Conservation (phyloP, 2,329 filamentous ascomycete genomes). For the Cercospora berteroae region DNA sequence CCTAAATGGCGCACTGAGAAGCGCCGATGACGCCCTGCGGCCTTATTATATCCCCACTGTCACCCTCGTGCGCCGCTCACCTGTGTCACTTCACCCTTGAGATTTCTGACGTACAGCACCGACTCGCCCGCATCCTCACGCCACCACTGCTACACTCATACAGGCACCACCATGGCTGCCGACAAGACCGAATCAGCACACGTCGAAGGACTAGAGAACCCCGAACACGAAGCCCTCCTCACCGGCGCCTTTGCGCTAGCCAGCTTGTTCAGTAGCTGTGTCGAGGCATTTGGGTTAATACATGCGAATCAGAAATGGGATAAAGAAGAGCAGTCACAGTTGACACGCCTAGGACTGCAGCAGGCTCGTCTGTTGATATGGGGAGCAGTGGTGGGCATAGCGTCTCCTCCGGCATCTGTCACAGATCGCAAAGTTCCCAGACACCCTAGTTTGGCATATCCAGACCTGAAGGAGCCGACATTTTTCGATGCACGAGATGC, state of each 20-base stretch:
- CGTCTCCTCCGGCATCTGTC: conserved; percentile 44
- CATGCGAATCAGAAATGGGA: conserved; percentile 45
- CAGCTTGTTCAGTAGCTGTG: conserved; percentile 48
- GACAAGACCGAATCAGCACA: conserved; percentile 27
- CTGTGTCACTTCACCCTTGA: not conserved
- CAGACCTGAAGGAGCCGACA: conserved; percentile 46
- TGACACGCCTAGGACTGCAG: conserved; percentile 47
- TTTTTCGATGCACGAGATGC: conserved; percentile 46
- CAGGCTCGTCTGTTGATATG: conserved; percentile 50
- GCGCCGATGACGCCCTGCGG: conserved; percentile 1
- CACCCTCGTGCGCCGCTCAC: not conserved
- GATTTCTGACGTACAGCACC: not conserved
- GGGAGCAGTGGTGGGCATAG: conserved; percentile 49
- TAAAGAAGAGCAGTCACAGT: conserved; percentile 44
- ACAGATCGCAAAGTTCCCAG: conserved; percentile 47
- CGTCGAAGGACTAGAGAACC: conserved; percentile 26
- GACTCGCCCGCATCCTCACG: not conserved
- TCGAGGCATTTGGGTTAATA: conserved; percentile 49
- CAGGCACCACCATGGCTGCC: conserved; percentile 18
- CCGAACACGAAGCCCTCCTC: conserved; percentile 36
- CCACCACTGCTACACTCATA: not conserved
- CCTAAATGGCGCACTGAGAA: not conserved
- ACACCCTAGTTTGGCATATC: conserved; percentile 46
- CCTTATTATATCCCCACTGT: not conserved
- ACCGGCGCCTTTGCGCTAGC: conserved; percentile 45